phyloP scores from a whole-genome alignment of 164 flowering plant genomes.

The Magnolia changhungtana region DNA sequence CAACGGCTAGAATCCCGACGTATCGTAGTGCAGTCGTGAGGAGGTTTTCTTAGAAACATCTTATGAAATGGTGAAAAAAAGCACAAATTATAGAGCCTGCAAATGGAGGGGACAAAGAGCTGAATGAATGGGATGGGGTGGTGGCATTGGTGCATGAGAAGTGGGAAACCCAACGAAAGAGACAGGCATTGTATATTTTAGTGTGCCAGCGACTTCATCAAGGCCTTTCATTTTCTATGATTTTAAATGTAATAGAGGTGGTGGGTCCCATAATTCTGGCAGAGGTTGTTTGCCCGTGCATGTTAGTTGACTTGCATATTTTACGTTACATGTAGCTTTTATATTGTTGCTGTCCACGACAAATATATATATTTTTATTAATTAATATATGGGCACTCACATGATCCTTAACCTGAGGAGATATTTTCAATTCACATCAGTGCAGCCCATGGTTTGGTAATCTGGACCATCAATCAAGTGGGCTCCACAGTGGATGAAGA shows the following conservation, averaged over 20 bases:
- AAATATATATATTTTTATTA: too few species aligned
- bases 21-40: too few species aligned
- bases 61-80: too few species aligned
- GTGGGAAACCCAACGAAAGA: constrained; percentile 3
- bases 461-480: too few species aligned
- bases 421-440: too few species aligned
- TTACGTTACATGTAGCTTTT: neutral
- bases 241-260: neutral
- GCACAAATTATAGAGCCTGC: neutral
- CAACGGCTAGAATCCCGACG: too few species aligned
- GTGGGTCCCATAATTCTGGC: neutral
- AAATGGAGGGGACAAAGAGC: constrained; percentile 11
- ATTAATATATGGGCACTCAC: too few species aligned
- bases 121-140: constrained; percentile 3
- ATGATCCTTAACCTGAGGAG: too few species aligned
- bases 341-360: neutral
- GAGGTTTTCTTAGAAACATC: too few species aligned
- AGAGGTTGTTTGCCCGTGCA: constrained; percentile 9
- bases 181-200: constrained; percentile 10
- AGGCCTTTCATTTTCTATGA: neutral
- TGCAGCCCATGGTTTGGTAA: too few species aligned
- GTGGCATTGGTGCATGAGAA: constrained; percentile 12
- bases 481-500: too few species aligned
- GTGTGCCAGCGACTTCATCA: constrained; percentile 5
- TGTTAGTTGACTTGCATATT: constrained; percentile 8